Evolutionary conservation across 2,329 filamentous ascomycete species (phyloP).

Genomic region (Penicillium psychrosexuale): DNA sequence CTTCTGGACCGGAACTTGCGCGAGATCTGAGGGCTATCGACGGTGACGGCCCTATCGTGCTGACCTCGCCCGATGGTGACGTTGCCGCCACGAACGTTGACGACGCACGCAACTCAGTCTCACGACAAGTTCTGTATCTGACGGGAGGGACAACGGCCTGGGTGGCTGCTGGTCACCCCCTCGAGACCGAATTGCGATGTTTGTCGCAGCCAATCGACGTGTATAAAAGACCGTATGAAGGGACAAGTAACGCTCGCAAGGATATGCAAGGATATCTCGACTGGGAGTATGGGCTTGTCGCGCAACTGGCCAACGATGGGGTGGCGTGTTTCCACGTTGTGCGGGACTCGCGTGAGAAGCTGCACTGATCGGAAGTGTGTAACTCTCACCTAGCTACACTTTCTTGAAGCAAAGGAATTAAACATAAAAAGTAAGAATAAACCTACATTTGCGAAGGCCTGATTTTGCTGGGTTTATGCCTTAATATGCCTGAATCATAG

Average conservation of each 20-base stretch:
- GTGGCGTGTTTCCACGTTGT: conserved; percentile 28
- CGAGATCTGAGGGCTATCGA: conserved; percentile 22
- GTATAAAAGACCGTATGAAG: conserved; percentile 35
- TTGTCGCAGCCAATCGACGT: conserved; percentile 32
- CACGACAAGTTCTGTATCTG: conserved; percentile 19
- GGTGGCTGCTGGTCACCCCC: conserved; percentile 16
- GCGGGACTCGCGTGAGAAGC: conserved; percentile 3
- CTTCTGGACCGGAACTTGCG: conserved; percentile 31
- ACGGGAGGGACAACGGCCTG: conserved; percentile 29
- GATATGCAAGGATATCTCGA: conserved; percentile 35
- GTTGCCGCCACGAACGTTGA: conserved; percentile 14
- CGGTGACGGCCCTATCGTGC: conserved; percentile 22
- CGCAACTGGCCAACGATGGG: conserved; percentile 29
- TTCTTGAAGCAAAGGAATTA: too few species aligned
- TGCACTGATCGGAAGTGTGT: not conserved
- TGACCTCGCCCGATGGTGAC: conserved; percentile 22
- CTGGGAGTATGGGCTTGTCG: conserved; percentile 35
- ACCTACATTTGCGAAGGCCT: too few species aligned
- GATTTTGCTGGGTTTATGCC: too few species aligned
- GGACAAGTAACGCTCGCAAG: conserved; percentile 27
- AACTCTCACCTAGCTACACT: too few species aligned
- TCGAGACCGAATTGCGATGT: conserved; percentile 29
- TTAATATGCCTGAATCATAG: too few species aligned
- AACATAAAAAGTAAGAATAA: too few species aligned
- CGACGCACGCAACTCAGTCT: not conserved